These are phyloP conservation scores for Adansonia rubrostipa DNA, from an alignment of 441 rosid genomes.

Conservation along the genomic window DNA sequence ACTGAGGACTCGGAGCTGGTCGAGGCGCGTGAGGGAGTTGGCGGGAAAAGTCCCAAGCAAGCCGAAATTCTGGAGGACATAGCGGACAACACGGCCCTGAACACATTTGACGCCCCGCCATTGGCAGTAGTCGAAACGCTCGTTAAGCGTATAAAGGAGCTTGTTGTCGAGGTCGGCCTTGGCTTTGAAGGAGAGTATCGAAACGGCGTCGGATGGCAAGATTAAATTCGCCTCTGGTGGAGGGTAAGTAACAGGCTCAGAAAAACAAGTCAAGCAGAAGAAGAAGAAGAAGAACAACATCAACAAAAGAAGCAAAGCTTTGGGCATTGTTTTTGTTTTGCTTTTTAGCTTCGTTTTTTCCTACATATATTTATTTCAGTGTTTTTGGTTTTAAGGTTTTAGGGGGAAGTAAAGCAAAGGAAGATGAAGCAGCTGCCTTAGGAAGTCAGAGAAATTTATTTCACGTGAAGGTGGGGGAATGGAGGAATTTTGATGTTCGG, in stretches of 20 bases:
- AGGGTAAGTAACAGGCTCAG: slow-evolving; percentile 36
- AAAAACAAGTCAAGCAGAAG: slow-evolving; percentile 23
- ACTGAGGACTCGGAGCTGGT: slow-evolving; percentile 78
- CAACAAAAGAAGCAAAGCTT: slow-evolving; percentile 23
- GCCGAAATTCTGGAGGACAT: slow-evolving; percentile 47
- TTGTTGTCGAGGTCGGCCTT: slow-evolving; percentile 74
- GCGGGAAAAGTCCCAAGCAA: slow-evolving; percentile 66
- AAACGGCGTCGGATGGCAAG: slow-evolving; percentile 68
- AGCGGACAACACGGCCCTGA: slow-evolving; percentile 76
- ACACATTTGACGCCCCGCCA: slow-evolving; percentile 87
- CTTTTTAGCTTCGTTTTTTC: neutral
- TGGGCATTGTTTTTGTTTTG: slow-evolving; percentile 26
- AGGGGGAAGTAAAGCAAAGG: neutral
- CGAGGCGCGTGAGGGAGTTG: slow-evolving; percentile 66
- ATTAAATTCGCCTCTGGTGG: slow-evolving; percentile 43
- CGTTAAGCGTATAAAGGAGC: slow-evolving; percentile 67
- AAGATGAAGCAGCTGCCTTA: too few species aligned
- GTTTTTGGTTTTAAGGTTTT: neutral
- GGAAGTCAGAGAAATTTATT: too few species aligned
- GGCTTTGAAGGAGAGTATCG: slow-evolving; percentile 76
- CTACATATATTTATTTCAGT: neutral
- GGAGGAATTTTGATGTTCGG: neutral
- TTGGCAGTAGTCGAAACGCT: slow-evolving; percentile 85
- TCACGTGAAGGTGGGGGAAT: slow-evolving; percentile 35
- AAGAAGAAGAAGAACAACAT: slow-evolving; percentile 3